These are phyloP conservation scores for Didymosphaeria variabile DNA, from an alignment of 2,329 filamentous ascomycete genomes.

Conservation along the genomic window DNA sequence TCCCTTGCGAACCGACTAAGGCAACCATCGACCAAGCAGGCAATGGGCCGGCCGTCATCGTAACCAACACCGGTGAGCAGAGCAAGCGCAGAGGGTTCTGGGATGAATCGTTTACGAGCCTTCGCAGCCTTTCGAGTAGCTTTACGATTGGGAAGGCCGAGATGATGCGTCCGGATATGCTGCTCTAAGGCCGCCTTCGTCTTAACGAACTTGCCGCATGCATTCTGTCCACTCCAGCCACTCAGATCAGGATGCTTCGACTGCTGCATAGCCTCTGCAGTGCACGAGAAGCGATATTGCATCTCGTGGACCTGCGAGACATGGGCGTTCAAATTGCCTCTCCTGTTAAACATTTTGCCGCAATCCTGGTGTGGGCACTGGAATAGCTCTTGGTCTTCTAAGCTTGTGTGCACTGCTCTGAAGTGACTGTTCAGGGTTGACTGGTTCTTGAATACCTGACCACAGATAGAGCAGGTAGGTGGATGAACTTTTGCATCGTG, in stretches of 20 bases:
- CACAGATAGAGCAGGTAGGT: constrained; percentile 78
- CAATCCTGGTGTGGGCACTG: constrained; percentile 75
- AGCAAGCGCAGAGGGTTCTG: constrained; percentile 45
- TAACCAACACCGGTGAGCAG: constrained; percentile 67
- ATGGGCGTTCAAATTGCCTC: constrained; percentile 84
- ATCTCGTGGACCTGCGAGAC: constrained; percentile 80
- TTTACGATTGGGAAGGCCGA: constrained; percentile 64
- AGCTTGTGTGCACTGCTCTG: constrained; percentile 71
- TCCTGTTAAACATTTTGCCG: constrained; percentile 79
- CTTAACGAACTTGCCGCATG: constrained; percentile 78
- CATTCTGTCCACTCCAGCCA: constrained; percentile 71
- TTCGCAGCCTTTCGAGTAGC: constrained; percentile 47
- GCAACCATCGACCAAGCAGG: constrained; percentile 62
- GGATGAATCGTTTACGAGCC: constrained; percentile 47
- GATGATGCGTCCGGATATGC: constrained; percentile 83
- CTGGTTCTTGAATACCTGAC: constrained; percentile 68
- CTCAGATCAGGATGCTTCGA: constrained; percentile 63
- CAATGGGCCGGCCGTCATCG: constrained; percentile 58
- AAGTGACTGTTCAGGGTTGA: constrained; percentile 70
- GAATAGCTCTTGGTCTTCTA: constrained; percentile 59
- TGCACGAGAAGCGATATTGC: constrained; percentile 78
- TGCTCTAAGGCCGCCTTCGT: constrained; percentile 83
- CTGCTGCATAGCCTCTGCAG: constrained; percentile 68
- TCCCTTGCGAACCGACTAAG: constrained; percentile 65
- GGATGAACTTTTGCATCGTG: constrained; percentile 79